Evolutionary conservation across 192 early-diverging fungal species (phyloP).

Genomic region (Coemansia asiatica): DNA sequence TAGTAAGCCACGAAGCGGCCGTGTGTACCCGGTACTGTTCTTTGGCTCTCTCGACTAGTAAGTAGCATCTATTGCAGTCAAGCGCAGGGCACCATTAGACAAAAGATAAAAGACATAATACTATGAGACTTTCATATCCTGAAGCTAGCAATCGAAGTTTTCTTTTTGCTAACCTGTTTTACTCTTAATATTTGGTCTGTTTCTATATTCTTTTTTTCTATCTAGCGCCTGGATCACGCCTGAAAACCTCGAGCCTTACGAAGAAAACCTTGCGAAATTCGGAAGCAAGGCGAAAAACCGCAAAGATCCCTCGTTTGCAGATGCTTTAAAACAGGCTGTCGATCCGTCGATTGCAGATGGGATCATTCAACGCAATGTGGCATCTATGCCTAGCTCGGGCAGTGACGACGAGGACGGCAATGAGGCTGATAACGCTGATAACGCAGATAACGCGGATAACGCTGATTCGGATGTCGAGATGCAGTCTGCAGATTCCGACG

Average conservation of each 20-base stretch:
- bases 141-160: too few relatives aligned
- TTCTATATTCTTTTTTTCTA: not conserved
- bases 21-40: conserved; percentile 54
- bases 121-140: too few relatives aligned
- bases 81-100: not conserved
- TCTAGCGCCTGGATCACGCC: conserved; percentile 54
- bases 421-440: conserved; percentile 54
- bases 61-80: conserved; percentile 11
- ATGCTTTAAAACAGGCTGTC: conserved; percentile 56
- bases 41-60: conserved; percentile 60
- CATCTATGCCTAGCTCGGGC: conserved; percentile 11
- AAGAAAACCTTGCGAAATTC: conserved; percentile 47
- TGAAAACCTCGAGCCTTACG: conserved; percentile 53
- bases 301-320: conserved; percentile 52
- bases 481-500: conserved; percentile 32
- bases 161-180: not conserved
- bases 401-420: conserved; percentile 53
- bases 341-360: conserved; percentile 46
- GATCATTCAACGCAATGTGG: conserved; percentile 48
- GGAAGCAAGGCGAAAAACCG: conserved; percentile 54
- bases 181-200: not conserved
- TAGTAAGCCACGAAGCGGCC: conserved; percentile 55
- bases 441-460: too few relatives aligned
- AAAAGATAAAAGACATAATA: too few relatives aligned
- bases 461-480: conserved; percentile 45